Percentiles rank a stretch among this genome's conserved stretches.
Evolutionary conservation across 331 rosid genomes (phyloP).

Genomic region (Quercus phellos): DNA sequence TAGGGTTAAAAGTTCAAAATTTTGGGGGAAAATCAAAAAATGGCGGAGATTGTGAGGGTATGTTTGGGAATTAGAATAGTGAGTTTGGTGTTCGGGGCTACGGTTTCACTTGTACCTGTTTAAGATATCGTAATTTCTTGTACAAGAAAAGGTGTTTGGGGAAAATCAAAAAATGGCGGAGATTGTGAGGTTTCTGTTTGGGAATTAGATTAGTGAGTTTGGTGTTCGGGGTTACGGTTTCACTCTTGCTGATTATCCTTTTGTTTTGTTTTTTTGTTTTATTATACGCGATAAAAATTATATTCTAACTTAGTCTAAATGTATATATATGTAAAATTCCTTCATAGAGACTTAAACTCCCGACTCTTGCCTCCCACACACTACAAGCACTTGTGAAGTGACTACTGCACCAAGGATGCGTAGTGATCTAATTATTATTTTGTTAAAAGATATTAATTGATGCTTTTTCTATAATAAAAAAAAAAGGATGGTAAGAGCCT

Average conservation of each 20-base stretch:
- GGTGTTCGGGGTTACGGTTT: not conserved
- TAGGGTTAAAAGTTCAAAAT: not conserved
- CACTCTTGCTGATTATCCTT: too few relatives aligned
- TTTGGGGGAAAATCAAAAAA: not conserved
- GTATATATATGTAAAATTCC: too few relatives aligned
- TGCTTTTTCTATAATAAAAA: too few relatives aligned
- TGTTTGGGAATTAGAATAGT: not conserved
- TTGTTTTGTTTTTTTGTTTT: too few relatives aligned
- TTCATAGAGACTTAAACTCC: rapidly evolving
- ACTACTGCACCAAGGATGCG: too few relatives aligned
- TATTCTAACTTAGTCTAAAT: too few relatives aligned
- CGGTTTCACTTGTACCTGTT: not conserved
- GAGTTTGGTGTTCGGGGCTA: not conserved
- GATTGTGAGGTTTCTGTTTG: not conserved
- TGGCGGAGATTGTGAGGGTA: not conserved
- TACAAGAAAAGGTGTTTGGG: not conserved
- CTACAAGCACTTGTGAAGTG: too few relatives aligned
- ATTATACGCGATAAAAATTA: too few relatives aligned
- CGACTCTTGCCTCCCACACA: too few relatives aligned
- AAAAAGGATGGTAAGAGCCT: too few relatives aligned
- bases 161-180: not conserved
- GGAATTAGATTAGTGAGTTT: not conserved
- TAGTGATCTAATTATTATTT: too few relatives aligned
- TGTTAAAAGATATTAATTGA: too few relatives aligned
- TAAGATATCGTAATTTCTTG: not conserved